A percentile compares a stretch with the other conserved stretches of the same genome.
Evolutionary conservation across 2,329 filamentous ascomycete species (phyloP).

Genomic region (Xylaria hypoxylon): DNA sequence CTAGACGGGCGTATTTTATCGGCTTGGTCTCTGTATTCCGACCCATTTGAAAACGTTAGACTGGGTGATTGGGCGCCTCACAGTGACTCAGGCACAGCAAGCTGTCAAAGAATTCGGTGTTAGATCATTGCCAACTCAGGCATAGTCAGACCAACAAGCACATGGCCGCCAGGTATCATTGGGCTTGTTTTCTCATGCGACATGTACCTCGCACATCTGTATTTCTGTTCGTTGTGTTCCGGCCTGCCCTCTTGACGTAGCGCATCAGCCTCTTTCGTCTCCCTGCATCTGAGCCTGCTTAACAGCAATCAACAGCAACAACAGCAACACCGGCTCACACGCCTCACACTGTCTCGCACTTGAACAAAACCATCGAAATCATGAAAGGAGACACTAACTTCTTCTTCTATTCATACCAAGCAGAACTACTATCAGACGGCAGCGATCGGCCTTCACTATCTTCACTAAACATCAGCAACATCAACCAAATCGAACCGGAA

Average conservation of each 20-base stretch:
- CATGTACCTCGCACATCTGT: constrained; percentile 36
- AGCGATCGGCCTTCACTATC: constrained; percentile 35
- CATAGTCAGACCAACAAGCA: constrained; percentile 32
- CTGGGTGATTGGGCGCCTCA: constrained; percentile 49
- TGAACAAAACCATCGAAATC: constrained; percentile 44
- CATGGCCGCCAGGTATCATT: constrained; percentile 23
- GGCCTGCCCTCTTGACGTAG: constrained; percentile 43
- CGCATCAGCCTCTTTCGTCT: constrained; percentile 48
- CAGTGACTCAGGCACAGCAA: constrained; percentile 49
- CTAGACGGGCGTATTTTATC: constrained; percentile 36
- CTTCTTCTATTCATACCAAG: constrained; percentile 39
- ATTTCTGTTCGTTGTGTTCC: constrained; percentile 41
- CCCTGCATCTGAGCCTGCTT: constrained; percentile 41
- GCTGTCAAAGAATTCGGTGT: constrained; percentile 43
- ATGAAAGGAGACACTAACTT: constrained; percentile 40
- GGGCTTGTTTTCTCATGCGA: constrained; percentile 30
- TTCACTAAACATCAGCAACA: constrained; percentile 33
- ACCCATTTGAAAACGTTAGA: constrained; percentile 47
- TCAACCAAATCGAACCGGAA: constrained; percentile 42
- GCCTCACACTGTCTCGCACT: constrained; percentile 46
- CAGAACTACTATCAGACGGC: constrained; percentile 39
- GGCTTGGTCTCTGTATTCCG: constrained; percentile 38
- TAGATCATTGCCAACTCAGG: constrained; percentile 43
- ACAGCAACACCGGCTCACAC: constrained; percentile 38
- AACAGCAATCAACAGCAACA: constrained; percentile 36